These are phyloP conservation scores for Sarocladium strictum DNA, from an alignment of 2,329 filamentous ascomycete species.

Conservation along the genomic window DNA sequence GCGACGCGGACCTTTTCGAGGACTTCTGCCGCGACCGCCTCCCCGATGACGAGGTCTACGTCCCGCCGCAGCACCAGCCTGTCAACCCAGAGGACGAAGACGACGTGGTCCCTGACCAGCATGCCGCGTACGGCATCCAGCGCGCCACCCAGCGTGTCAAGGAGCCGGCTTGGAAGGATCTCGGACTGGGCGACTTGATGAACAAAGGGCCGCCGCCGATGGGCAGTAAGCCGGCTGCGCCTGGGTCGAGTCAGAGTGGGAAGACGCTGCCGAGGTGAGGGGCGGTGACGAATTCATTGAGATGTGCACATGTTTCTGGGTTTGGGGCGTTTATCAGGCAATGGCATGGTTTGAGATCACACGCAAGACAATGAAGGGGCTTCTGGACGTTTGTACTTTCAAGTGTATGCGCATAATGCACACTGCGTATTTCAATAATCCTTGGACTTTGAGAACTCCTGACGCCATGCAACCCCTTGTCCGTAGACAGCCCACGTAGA, in stretches of 20 bases:
- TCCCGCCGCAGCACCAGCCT: constrained; percentile 73
- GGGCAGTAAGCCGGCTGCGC: constrained; percentile 16
- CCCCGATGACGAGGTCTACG: constrained; percentile 74
- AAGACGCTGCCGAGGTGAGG: constrained; percentile 19
- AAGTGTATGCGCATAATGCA: neutral
- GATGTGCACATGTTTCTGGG: constrained; percentile 12
- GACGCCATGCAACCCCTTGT: neutral
- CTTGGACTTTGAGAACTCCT: constrained; percentile 18
- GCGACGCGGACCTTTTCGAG: constrained; percentile 74
- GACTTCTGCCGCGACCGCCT: constrained; percentile 66
- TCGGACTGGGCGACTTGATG: constrained; percentile 68
- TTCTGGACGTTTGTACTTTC: neutral
- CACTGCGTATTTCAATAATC: neutral
- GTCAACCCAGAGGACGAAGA: constrained; percentile 85
- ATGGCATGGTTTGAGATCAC: too few relatives aligned
- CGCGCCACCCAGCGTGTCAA: constrained; percentile 66
- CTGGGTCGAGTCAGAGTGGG: constrained; percentile 12
- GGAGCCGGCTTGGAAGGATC: constrained; percentile 73
- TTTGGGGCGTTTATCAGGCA: neutral
- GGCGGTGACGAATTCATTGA: neutral
- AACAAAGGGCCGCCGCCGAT: constrained; percentile 44
- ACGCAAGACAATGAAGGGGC: too few relatives aligned
- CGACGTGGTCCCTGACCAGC: constrained; percentile 81
- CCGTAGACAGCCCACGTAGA: neutral
- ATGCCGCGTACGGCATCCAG: constrained; percentile 81